Evolutionary conservation across 2,329 filamentous ascomycete genomes (phyloP), one percentile per base, ranked within the genome.

Genomic region (Elsinoe fawcettii): DNA sequence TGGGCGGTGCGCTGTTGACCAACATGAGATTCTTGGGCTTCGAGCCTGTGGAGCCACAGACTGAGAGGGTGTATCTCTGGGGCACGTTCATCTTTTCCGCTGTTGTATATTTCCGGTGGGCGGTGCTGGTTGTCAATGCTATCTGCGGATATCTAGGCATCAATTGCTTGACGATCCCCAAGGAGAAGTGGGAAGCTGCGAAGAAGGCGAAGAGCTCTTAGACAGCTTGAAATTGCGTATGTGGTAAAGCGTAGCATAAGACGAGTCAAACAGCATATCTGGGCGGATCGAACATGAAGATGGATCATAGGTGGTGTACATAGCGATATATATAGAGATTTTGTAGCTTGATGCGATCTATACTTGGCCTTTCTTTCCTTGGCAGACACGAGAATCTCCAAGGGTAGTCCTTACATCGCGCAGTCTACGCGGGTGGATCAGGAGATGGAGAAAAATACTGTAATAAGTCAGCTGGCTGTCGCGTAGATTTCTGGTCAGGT

Each of bases 81-180:
- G 83, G 77, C 0, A 97, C 96, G 74, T 86, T 97, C 61, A 66
- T 88, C 51, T 93, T 96, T 69, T 85, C 91, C 1, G 75, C 85
- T 46, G 74, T 91, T n/a, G 87, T 89, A 2, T 99, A 99, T 73
- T 91, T 88, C 71, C 83, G 87, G 64, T 99, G 93, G 93, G 93
- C 93, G 0, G 86, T 87, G 66, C 77, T 96, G 41, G 91, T 97
- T 49, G 90, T 96, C 66, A 87, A 85, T 61, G 88, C 87, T 69
- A 97, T 99, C 66, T 97, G 93, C 74, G 80, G 85, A 56, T 97
- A 88, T 73, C 76, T 99, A 22, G 90, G 89, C 61, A 99, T 99
- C 77, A 93, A 92, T 68, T 96, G 92, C 67, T 75, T 99, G 63
- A 97, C 91, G 0, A 96, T 99, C 60, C 74, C 75, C 2, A 63